phyloP scores from a whole-genome alignment of 2,329 filamentous ascomycete species.

The Myriosclerotinia scirpicola region DNA sequence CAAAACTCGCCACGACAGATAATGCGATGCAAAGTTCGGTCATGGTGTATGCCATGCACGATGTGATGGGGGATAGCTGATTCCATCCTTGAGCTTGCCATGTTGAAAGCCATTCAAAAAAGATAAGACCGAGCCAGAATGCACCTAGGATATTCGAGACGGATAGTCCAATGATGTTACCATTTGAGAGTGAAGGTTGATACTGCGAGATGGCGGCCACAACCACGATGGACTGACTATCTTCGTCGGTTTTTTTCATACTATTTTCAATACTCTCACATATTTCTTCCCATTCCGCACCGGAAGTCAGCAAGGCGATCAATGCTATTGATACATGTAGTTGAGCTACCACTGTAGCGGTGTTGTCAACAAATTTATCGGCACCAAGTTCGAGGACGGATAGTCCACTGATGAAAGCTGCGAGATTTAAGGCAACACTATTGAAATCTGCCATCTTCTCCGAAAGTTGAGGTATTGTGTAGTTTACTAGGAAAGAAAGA shows the following conservation, averaged over 20 bases:
- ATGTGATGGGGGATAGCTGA: constrained; percentile 60
- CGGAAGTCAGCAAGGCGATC: constrained; percentile 53
- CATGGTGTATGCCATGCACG: constrained; percentile 71
- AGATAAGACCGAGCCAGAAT: constrained; percentile 54
- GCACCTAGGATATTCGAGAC: constrained; percentile 58
- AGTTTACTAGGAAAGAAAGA: too few relatives aligned
- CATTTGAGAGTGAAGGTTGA: constrained; percentile 50
- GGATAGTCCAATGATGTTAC: constrained; percentile 55
- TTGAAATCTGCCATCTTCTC: constrained; percentile 28
- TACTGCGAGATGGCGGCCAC: constrained; percentile 48
- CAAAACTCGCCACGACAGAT: constrained; percentile 78
- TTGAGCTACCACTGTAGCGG: constrained; percentile 48
- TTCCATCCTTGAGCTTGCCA: too few relatives aligned
- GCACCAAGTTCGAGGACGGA: constrained; percentile 54
- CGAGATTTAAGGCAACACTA: constrained; percentile 43
- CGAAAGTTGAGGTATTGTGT: not conserved
- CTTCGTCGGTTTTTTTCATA: constrained; percentile 9
- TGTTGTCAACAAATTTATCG: constrained; percentile 54
- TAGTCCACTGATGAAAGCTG: constrained; percentile 47
- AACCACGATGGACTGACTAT: constrained; percentile 53
- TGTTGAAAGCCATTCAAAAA: constrained; percentile 27
- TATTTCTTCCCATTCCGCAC: constrained; percentile 58
- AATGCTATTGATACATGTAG: constrained; percentile 49
- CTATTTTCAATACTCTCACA: too few relatives aligned
- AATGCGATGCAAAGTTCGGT: constrained; percentile 68